These are phyloP conservation scores for Jacaranda mimosifolia DNA, from an alignment of 257 asterid species.

Conservation along the genomic window DNA sequence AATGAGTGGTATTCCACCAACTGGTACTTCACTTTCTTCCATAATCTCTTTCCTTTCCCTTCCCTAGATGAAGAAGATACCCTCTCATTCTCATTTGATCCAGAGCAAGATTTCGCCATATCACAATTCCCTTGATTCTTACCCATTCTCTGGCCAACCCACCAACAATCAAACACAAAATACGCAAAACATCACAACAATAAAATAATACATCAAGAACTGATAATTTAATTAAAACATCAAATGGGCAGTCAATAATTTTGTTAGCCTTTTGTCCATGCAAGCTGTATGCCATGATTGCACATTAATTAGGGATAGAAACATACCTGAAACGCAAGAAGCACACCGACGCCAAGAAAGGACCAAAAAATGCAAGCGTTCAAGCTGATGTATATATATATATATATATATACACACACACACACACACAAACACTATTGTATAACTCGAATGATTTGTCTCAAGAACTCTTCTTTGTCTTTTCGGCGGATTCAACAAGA, in stretches of 20 bases:
- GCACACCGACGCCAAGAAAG: conserved; percentile 30
- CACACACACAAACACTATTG: not conserved
- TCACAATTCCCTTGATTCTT: conserved; percentile 44
- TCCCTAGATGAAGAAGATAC: conserved; percentile 38
- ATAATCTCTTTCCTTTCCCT: conserved; percentile 76
- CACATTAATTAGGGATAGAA: not conserved
- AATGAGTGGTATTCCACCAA: conserved; percentile 92
- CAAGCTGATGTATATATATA: not conserved
- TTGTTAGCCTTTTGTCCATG: not conserved
- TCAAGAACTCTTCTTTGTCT: conserved; percentile 20
- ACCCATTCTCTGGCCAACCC: conserved; percentile 59
- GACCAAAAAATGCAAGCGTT: conserved; percentile 14
- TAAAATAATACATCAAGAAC: not conserved
- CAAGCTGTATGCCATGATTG: not conserved
- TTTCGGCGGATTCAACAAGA: conserved; percentile 39
- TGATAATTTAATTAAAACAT: not conserved
- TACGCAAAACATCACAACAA: conserved; percentile 9
- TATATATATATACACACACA: not conserved
- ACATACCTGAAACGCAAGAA: conserved; percentile 42
- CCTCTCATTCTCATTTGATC: conserved; percentile 46
- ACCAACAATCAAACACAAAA: conserved; percentile 34
- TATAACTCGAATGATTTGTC: conserved; percentile 20
- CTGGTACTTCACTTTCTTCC: conserved; percentile 94
- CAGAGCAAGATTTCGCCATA: conserved; percentile 33
- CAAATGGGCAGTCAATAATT: not conserved